Percentiles rank a stretch among this genome's conserved stretches.
phyloP scores from a whole-genome alignment of 768 basidiomycete genomes.

The Termitomyces sp. region DNA sequence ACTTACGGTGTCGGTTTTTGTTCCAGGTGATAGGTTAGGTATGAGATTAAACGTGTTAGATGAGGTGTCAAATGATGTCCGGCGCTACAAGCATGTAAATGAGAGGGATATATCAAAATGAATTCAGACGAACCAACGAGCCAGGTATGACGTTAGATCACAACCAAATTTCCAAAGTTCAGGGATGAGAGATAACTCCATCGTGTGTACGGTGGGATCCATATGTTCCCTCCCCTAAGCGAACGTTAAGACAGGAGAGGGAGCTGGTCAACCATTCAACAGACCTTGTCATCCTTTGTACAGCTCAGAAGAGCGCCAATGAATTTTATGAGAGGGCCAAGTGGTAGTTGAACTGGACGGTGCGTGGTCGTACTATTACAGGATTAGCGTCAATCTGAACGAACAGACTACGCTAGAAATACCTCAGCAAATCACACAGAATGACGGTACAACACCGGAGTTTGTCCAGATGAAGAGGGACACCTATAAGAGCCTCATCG shows the following conservation, averaged over 20 bases:
- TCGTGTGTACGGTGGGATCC: slow-evolving; percentile 46
- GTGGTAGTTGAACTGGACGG: slow-evolving; percentile 65
- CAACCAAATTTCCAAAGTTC: slow-evolving; percentile 53
- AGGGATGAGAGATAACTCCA: slow-evolving; percentile 53
- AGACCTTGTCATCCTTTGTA: slow-evolving; percentile 44
- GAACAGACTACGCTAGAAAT: neutral
- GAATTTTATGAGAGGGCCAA: slow-evolving; percentile 59
- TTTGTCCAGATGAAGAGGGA: slow-evolving; percentile 60
- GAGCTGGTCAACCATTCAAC: neutral
- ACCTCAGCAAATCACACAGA: slow-evolving; percentile 57
- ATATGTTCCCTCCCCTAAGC: slow-evolving; percentile 42
- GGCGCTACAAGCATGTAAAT: slow-evolving; percentile 34
- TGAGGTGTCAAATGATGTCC: slow-evolving; percentile 54
- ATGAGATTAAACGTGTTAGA: slow-evolving; percentile 44
- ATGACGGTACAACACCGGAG: slow-evolving; percentile 50
- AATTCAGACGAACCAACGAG: slow-evolving; percentile 38
- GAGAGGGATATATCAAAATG: neutral
- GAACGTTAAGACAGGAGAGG: neutral
- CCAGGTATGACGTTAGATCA: slow-evolving; percentile 43
- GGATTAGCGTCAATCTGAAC: neutral
- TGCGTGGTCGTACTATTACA: slow-evolving; percentile 45
- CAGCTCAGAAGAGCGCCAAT: slow-evolving; percentile 45
- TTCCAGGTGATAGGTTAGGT: slow-evolving; percentile 61
- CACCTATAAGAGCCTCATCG: slow-evolving; percentile 37
- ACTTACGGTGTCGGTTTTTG: slow-evolving; percentile 45